phyloP scores from a whole-genome alignment of 257 asterid genomes.

The Echites panduratus region DNA sequence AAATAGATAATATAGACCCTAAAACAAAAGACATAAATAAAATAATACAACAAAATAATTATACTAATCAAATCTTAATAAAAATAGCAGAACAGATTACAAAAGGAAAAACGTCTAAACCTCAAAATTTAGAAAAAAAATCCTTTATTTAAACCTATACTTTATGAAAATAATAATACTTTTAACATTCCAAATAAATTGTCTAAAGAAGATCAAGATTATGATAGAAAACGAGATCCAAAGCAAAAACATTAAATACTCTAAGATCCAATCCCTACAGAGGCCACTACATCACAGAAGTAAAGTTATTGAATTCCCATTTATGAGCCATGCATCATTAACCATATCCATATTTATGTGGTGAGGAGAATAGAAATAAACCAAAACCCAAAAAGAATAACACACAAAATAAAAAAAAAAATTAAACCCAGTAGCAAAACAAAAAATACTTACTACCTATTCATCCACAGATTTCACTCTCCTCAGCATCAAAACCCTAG shows the following conservation, averaged over 20 bases:
- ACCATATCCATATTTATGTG: not conserved
- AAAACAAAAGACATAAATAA: no score
- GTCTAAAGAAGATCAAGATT: no score
- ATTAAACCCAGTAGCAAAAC: slow-evolving; percentile 5
- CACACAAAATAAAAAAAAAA: not conserved
- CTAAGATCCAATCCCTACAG: slow-evolving; percentile 1
- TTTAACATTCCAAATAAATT: no score
- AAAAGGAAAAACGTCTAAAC: no score
- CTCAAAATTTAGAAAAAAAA: no score
- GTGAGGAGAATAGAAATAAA: not conserved
- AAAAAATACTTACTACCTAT: slow-evolving; percentile 22
- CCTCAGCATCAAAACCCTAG: slow-evolving; percentile 38
- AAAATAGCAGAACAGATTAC: no score
- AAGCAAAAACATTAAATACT: not conserved
- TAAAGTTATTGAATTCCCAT: not conserved
- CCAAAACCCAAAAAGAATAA: not conserved
- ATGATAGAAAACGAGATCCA: no score
- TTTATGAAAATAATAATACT: no score
- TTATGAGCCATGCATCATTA: not conserved
- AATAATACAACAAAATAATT: no score
- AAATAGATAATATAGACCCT: no score
- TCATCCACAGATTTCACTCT: slow-evolving; percentile 18
- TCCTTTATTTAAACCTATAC: no score
- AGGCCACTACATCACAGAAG: not conserved
- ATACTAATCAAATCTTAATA: no score